These are phyloP conservation scores for Chloropicon primus DNA, from an alignment of 139 green algal genomes.

Conservation along the genomic window DNA sequence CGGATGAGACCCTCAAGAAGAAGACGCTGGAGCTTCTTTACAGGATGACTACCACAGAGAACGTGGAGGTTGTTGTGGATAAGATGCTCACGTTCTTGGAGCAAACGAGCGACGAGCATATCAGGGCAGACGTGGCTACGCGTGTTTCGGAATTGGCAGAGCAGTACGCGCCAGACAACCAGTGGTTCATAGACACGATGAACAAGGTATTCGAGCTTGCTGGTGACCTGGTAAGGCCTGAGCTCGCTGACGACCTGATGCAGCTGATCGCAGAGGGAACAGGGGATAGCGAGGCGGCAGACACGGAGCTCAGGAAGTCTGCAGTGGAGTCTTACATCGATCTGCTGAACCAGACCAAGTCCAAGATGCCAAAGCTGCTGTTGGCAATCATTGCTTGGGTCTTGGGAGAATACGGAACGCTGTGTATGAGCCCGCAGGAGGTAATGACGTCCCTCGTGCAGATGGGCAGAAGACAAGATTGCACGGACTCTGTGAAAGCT, in stretches of 20 bases:
- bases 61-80: constrained; percentile 86
- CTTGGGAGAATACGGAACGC: background rate
- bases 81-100: constrained; percentile 81
- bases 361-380: background rate
- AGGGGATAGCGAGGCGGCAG: background rate
- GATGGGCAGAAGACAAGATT: background rate
- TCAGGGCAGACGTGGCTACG: constrained; percentile 23
- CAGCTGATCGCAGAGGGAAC: constrained; percentile 70
- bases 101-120: constrained; percentile 30
- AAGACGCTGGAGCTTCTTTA: constrained; percentile 93
- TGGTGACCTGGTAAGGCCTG: constrained; percentile 58
- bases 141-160: constrained; percentile 66
- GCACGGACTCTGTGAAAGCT: background rate
- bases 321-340: constrained; percentile 2
- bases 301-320: background rate
- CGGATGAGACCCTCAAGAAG: constrained; percentile 82
- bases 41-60: constrained; percentile 85
- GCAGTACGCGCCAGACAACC: constrained; percentile 67
- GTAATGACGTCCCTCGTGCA: background rate
- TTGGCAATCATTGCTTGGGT: constrained; percentile 1
- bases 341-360: background rate
- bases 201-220: constrained; percentile 14
- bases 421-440: background rate
- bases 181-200: constrained; percentile 55
- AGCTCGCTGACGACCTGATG: constrained; percentile 62